These are phyloP conservation scores for Sherardia arvensis DNA, from an alignment of 257 asterid species.

Conservation along the genomic window DNA sequence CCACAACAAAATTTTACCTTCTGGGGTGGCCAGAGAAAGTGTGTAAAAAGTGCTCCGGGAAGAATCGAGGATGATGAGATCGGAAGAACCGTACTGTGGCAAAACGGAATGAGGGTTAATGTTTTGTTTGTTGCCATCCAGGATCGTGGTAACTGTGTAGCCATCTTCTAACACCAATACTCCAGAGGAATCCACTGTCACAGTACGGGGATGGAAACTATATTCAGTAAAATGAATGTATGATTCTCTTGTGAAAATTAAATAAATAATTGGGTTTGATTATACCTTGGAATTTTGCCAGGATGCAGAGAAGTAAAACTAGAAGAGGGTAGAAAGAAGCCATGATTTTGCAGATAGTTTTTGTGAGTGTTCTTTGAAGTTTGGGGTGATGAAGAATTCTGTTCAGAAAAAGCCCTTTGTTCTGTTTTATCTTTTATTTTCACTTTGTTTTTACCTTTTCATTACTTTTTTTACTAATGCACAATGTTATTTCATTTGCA, in stretches of 20 bases:
- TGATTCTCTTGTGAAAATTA: not conserved
- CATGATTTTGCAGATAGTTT: not conserved
- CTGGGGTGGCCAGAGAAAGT: conserved; percentile 29
- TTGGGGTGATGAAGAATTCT: not conserved
- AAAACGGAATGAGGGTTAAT: conserved; percentile 47
- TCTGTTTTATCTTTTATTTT: no score
- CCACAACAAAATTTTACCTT: conserved; percentile 20
- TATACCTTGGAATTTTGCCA: conserved; percentile 29
- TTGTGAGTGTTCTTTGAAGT: not conserved
- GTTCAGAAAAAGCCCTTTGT: not conserved
- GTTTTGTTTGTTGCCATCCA: conserved; percentile 56
- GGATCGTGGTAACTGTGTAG: conserved; percentile 63
- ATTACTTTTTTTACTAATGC: no score
- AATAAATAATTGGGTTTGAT: not conserved
- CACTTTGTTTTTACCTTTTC: not conserved
- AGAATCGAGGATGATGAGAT: conserved; percentile 64
- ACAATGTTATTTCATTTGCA: no score
- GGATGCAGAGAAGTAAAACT: conserved; percentile 17
- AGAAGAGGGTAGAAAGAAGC: conserved; percentile 12
- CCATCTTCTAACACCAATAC: conserved; percentile 55
- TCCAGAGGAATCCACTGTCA: conserved; percentile 25
- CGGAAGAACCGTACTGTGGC: conserved; percentile 41
- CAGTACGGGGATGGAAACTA: not conserved
- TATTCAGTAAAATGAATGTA: not conserved
- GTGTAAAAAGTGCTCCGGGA: conserved; percentile 54